A percentile compares a stretch with the other conserved stretches of the same genome.
Evolutionary conservation across 139 green algal genomes (phyloP).

Genomic region (Tetraselmis chui): DNA sequence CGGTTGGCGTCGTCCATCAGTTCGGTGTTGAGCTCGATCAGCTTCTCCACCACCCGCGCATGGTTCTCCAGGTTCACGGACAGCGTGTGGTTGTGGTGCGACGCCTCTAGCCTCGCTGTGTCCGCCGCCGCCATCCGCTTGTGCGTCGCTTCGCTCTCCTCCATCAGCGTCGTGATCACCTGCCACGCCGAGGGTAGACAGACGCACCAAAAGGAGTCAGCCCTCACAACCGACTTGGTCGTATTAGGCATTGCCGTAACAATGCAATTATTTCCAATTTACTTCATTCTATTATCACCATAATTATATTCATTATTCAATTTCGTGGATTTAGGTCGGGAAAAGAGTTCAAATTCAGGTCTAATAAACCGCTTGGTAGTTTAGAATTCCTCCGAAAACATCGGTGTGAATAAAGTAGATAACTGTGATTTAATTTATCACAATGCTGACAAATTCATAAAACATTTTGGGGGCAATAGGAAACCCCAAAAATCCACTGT

Average conservation of each 20-base stretch:
- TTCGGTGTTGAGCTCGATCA: conserved; percentile 28
- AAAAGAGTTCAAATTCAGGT: no score
- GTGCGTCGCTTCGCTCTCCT: conserved; percentile 9
- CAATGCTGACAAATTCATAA: no score
- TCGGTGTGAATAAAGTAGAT: no score
- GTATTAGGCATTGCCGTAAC: not conserved
- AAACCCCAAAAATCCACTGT: no score
- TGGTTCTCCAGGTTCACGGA: conserved; percentile 25
- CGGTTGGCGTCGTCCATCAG: conserved; percentile 22
- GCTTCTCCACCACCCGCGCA: conserved; percentile 27
- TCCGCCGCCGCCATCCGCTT: not conserved
- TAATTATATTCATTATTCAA: no score
- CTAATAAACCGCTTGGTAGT: no score
- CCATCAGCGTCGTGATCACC: conserved; percentile 27
- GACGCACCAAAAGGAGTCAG: not conserved
- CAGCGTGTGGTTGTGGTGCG: conserved; percentile 14
- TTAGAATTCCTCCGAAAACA: no score
- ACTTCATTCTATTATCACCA: no score
- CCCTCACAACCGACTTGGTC: not conserved
- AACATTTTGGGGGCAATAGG: no score
- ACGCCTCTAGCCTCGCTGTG: not conserved
- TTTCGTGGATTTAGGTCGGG: no score
- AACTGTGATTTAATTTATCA: no score
- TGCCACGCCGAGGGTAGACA: not conserved
- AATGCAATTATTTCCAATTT: no score